Base-by-base conservation (phyloP, 805 yeast genomes). In the Pichia paraexigua region DNA sequence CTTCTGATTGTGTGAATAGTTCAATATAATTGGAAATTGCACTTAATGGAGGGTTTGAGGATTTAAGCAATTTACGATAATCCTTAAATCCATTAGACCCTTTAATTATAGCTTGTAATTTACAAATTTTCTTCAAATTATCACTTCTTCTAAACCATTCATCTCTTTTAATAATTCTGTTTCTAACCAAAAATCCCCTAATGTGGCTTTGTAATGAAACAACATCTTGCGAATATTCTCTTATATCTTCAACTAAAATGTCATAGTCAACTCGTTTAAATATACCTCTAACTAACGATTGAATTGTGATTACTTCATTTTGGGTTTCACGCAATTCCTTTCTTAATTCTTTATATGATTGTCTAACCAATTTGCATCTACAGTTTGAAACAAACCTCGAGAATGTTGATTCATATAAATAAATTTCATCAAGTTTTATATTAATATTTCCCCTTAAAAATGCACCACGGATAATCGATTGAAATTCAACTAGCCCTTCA, bases 11-110 rank as follows among this genome's bases (percentile, higher is more conserved):
- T 25, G 76, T 74, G 44, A 94, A 68, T 42, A 94, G 67, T 58
- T 80, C 79, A 3, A 91, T 86, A 67, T 90, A 94, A 52, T 80
- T 82, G 58, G 82, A 78, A 24, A 94, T 83, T 0, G 88, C 86
- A 32, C 82, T 69, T 46, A 94, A 68, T 0, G 95, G 86, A 0
- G 98, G 97, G 60, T 86, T 83, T 40, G 76, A 77, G 64, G 78
- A 81, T 11, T 78, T 76, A 46, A 87, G 78, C 51, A 94, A 71
- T 2, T 87, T 78, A 53, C 77, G 78, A 67, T 88, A 94, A 1
- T 96, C 94, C 35, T 72, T 74, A 13, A 83, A 83, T 53, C 85
- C 83, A 50, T 80, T 77, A 57, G 76, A 73, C 32, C 89, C 83
- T 51, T 90, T 77, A 51, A 92, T 75, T 40, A 73, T 72, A 46